Conservation (phyloP, 2,329 filamentous ascomycete genomes). For the Endocalyx cinctus region DNA sequence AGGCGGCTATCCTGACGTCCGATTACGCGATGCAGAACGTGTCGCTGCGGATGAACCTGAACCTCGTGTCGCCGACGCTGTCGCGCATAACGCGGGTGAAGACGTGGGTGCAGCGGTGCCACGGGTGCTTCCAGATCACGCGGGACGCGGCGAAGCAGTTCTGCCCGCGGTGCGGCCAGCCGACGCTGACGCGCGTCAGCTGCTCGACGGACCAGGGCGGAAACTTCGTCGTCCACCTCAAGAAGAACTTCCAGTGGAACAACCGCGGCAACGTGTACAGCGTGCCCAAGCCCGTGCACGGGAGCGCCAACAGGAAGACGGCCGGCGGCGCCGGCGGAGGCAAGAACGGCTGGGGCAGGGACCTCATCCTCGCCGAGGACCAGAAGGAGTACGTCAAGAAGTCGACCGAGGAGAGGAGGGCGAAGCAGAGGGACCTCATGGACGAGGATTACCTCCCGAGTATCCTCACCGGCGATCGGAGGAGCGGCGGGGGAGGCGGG, state of each 20-base stretch:
- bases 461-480: constrained; percentile 76
- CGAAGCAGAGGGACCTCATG: constrained; percentile 78
- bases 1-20: constrained; percentile 87
- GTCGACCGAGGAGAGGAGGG: constrained; percentile 58
- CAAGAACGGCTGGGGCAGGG: constrained; percentile 79
- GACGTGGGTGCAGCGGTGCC: constrained; percentile 87
- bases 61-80: constrained; percentile 74
- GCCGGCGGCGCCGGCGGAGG: constrained; percentile 62
- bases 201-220: constrained; percentile 81
- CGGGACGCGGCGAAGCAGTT: constrained; percentile 87
- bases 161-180: constrained; percentile 84
- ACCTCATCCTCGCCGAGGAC: constrained; percentile 84
- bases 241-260: constrained; percentile 95
- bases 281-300: constrained; percentile 83
- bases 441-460: constrained; percentile 88
- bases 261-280: constrained; percentile 88
- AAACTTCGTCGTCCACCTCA: constrained; percentile 79
- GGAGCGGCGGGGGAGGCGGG: constrained; percentile 48
- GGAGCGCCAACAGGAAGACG: constrained; percentile 72
- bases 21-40: constrained; percentile 99
- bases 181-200: constrained; percentile 76
- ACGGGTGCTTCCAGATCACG: constrained; percentile 83
- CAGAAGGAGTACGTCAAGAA: constrained; percentile 84
- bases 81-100: constrained; percentile 79
- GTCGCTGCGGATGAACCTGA: constrained; percentile 87